These are phyloP conservation scores for Plasmodium vivax DNA, from an alignment of 169 alveolate genomes.

Conservation along the genomic window DNA sequence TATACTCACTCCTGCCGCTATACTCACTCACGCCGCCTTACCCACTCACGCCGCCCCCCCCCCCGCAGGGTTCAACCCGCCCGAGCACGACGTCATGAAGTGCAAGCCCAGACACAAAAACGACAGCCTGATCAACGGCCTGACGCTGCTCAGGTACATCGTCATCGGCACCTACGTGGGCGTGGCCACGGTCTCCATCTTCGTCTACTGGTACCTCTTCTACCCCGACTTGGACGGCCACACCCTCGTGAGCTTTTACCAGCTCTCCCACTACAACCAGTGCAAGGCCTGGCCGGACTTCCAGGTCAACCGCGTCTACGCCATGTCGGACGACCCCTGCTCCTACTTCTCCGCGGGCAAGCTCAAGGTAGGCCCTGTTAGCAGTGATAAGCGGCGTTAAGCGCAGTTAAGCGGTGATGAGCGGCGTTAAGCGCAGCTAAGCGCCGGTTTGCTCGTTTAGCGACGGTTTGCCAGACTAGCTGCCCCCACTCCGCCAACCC, in stretches of 20 bases:
- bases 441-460: no score
- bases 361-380: slow-evolving; percentile 85
- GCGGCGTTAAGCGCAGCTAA: not conserved
- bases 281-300: slow-evolving; percentile 92
- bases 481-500: not conserved
- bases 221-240: slow-evolving; percentile 94
- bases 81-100: slow-evolving; percentile 97
- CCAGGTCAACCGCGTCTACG: slow-evolving; percentile 84
- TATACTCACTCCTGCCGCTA: not conserved
- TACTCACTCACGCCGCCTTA: not conserved
- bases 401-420: no score
- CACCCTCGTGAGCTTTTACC: slow-evolving; percentile 92
- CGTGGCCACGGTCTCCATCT: slow-evolving; percentile 97
- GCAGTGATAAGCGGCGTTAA: not conserved
- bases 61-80: slow-evolving; percentile 97
- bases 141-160: slow-evolving; percentile 95
- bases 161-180: slow-evolving; percentile 98
- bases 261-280: slow-evolving; percentile 88
- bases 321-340: slow-evolving; percentile 93
- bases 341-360: slow-evolving; percentile 97
- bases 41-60: not conserved
- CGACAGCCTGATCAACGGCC: slow-evolving; percentile 94
- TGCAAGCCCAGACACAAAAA: slow-evolving; percentile 97
- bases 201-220: slow-evolving; percentile 94
- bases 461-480: not conserved